These are phyloP conservation scores for Brassica juncea DNA, from an alignment of 345 rosid genomes.

Conservation along the genomic window DNA sequence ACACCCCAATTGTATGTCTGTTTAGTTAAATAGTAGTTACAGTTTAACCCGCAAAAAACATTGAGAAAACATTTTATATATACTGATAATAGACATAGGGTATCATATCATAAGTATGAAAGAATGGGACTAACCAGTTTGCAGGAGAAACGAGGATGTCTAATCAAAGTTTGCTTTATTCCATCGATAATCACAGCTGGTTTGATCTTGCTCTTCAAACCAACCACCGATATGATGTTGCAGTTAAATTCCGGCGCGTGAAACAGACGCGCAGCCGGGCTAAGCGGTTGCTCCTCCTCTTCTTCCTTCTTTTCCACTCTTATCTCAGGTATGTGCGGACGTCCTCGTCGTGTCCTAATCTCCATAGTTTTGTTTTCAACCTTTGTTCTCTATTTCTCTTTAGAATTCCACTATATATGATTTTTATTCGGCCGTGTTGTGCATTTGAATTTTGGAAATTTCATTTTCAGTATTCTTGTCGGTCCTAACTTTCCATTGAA, in stretches of 20 bases:
- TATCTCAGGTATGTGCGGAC: background rate
- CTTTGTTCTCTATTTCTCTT: background rate
- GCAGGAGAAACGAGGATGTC: conserved; percentile 87
- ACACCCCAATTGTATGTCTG: background rate
- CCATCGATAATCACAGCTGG: conserved; percentile 50
- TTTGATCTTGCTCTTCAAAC: conserved; percentile 48
- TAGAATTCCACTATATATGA: background rate
- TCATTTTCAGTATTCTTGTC: background rate
- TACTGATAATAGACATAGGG: background rate
- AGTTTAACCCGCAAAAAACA: background rate
- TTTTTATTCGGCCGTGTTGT: background rate
- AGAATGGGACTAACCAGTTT: conserved; percentile 49
- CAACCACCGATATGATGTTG: conserved; percentile 51
- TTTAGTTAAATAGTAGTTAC: background rate
- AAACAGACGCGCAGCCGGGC: conserved; percentile 60
- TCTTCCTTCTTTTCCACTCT: background rate
- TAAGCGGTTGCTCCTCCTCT: conserved; percentile 47
- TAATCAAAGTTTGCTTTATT: conserved; percentile 53
- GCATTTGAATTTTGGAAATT: background rate
- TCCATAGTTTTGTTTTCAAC: background rate
- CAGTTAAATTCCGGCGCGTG: conserved; percentile 57
- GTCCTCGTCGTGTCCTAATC: background rate
- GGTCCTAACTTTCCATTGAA: background rate
- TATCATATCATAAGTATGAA: background rate
- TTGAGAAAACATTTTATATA: background rate